Evolutionary conservation across 202 grass and related monocot species (phyloP).

Genomic region (Hordeum pubiflorum): DNA sequence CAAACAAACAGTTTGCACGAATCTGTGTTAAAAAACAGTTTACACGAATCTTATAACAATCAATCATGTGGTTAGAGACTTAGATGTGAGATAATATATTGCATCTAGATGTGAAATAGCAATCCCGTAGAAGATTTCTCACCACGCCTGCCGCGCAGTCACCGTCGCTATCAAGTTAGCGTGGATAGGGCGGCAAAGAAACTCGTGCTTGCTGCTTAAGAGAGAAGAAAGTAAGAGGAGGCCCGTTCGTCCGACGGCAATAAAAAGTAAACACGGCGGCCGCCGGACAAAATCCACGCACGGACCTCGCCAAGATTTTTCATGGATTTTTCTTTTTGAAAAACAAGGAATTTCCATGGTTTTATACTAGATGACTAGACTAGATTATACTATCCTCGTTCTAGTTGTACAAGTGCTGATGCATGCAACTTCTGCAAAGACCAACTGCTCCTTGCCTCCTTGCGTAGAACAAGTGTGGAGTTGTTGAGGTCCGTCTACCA

Average conservation of each 20-base stretch:
- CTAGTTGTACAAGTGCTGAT: slow-evolving; percentile 23
- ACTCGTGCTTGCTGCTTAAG: not conserved
- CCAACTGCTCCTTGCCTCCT: not conserved
- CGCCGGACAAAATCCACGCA: slow-evolving; percentile 21
- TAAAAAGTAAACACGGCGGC: slow-evolving; percentile 28
- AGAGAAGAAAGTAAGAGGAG: not conserved
- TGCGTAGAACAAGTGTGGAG: not conserved
- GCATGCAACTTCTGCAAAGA: not conserved
- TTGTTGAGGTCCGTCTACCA: not conserved
- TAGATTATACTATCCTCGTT: not conserved
- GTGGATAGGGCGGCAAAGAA: slow-evolving; percentile 19
- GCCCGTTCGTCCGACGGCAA: not conserved
- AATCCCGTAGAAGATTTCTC: no score
- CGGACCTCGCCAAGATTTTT: slow-evolving; percentile 17
- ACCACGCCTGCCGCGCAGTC: no score
- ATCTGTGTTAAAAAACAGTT: no score
- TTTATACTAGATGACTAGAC: not conserved
- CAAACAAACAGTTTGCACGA: no score
- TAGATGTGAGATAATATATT: no score
- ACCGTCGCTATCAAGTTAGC: not conserved
- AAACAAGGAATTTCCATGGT: not conserved
- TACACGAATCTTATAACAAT: no score
- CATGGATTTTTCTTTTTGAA: not conserved
- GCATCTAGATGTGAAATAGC: no score
- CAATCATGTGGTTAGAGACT: no score